Percentiles rank a stretch among this genome's conserved stretches.
Conservation (phyloP, 768 basidiomycete species). For the Podaxis mareebaensis region DNA sequence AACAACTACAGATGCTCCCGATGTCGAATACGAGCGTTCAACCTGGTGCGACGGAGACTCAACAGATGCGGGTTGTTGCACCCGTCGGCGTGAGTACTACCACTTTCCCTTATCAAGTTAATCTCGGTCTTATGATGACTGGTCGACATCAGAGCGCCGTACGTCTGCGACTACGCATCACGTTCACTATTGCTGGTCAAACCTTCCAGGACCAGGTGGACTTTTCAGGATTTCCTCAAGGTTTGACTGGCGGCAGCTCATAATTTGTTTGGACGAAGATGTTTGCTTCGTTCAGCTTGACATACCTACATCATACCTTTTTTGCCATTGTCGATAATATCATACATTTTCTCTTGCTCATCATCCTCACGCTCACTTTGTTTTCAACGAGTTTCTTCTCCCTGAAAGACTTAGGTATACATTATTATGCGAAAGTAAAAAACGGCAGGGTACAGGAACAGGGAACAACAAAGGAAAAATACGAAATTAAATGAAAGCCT, state of each 20-base stretch:
- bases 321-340: neutral
- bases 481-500: constrained; percentile 69
- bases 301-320: constrained; percentile 2
- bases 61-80: constrained; percentile 91
- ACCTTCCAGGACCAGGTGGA: constrained; percentile 90
- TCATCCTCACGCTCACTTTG: neutral
- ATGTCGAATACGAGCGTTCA: constrained; percentile 86
- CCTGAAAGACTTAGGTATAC: constrained; percentile 3
- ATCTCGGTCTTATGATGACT: constrained; percentile 14
- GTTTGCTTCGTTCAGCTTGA: neutral
- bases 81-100: constrained; percentile 73
- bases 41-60: constrained; percentile 84
- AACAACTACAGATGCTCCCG: constrained; percentile 96
- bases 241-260: constrained; percentile 55
- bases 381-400: neutral
- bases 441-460: neutral
- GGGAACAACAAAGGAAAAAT: neutral
- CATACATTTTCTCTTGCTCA: neutral
- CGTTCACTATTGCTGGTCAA: constrained; percentile 69
- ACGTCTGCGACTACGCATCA: constrained; percentile 83
- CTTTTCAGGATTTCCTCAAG: constrained; percentile 86
- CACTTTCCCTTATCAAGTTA: neutral
- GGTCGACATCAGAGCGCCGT: constrained; percentile 62
- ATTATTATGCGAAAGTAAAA: neutral
- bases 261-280: constrained; percentile 19